Evolutionary conservation across 75 land plant genomes (phyloP), one percentile per base, ranked within the genome.

Genomic region (Larix kaempferi): DNA sequence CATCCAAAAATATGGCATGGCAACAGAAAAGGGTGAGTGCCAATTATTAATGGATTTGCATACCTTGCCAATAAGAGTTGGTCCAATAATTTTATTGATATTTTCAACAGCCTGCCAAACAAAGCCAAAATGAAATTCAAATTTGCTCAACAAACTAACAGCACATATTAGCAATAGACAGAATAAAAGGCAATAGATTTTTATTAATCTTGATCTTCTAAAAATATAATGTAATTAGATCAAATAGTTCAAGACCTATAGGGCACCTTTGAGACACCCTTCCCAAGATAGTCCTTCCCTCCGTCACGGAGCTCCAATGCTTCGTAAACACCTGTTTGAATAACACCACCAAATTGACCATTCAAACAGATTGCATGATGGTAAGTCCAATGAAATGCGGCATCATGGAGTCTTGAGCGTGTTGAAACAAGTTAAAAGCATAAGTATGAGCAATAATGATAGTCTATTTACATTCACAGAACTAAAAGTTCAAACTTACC

Each of bases 271-370:
- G 65, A 76, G 19, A 96, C 93, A 81, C 98, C 99, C 73, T 96
- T 96, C 14, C 99, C 99, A 71, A 96, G 87, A 77, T 94, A 96
- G 59, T 90, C 95, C 44, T 96, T 94, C 35, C 99, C 99, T 67
- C 98, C 99, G 80, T 94, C 98, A 76, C 98, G 86, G n/a, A 96
- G 64, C 73, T 94, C 99, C 73, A 96, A 80, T 19, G 95, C 98
- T 81, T 94, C 99, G 60, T 94, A 96, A 61, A 92, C 82, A 75
- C 99, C 99, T 91, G 54, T 35, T 77, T 52, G 58, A 6, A 44
- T 6, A 44, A 6, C 49, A 49, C 12, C 12, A 49, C 54, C 12
- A 49, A 49, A 11, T 49, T 10, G 11, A 49, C 54, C 54, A 1
- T 49, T 2, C 54, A 49, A 49, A 49, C 54, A 49, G 1, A 49